Conservation (phyloP, 2,329 filamentous ascomycete species). For the Didymellaceae sp. region DNA sequence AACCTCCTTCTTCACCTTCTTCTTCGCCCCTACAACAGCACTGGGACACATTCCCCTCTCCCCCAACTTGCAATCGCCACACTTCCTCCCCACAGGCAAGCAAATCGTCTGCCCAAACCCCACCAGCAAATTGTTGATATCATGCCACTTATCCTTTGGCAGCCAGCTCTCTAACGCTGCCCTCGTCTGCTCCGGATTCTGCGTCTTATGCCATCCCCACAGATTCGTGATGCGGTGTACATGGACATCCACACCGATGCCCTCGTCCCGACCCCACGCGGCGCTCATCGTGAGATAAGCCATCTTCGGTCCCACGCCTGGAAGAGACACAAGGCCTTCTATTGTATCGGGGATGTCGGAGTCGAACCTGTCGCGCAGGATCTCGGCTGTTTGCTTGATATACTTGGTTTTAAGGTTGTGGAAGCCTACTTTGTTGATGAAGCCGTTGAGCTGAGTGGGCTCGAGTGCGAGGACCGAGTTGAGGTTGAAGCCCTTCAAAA, state of each 20-base stretch:
- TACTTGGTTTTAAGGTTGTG: conserved; percentile 93
- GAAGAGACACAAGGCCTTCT: conserved; percentile 75
- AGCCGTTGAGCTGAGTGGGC: conserved; percentile 69
- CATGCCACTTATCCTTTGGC: conserved; percentile 83
- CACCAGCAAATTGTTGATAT: conserved; percentile 89
- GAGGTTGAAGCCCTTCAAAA: conserved; percentile 65
- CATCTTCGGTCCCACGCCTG: conserved; percentile 95
- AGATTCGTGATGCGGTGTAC: conserved; percentile 94
- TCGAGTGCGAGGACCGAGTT: conserved; percentile 78
- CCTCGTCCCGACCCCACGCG: conserved; percentile 72
- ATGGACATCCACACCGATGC: conserved; percentile 93
- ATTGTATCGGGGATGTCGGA: conserved; percentile 83
- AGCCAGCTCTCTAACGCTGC: conserved; percentile 80
- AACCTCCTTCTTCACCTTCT: conserved; percentile 57
- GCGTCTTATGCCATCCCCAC: conserved; percentile 88
- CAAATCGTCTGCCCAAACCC: conserved; percentile 89
- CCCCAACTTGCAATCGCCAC: conserved; percentile 85
- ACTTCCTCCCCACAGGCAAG: conserved; percentile 77
- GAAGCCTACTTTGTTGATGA: conserved; percentile 87
- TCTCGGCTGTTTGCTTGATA: conserved; percentile 75
- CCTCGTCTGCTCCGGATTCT: conserved; percentile 82
- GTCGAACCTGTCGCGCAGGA: conserved; percentile 72
- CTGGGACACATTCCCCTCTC: conserved; percentile 73
- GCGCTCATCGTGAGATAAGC: conserved; percentile 85
- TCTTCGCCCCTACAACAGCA: conserved; percentile 55